These are phyloP conservation scores for Hypoxylon sp. DNA, from an alignment of 2,329 filamentous ascomycete genomes.

Conservation along the genomic window DNA sequence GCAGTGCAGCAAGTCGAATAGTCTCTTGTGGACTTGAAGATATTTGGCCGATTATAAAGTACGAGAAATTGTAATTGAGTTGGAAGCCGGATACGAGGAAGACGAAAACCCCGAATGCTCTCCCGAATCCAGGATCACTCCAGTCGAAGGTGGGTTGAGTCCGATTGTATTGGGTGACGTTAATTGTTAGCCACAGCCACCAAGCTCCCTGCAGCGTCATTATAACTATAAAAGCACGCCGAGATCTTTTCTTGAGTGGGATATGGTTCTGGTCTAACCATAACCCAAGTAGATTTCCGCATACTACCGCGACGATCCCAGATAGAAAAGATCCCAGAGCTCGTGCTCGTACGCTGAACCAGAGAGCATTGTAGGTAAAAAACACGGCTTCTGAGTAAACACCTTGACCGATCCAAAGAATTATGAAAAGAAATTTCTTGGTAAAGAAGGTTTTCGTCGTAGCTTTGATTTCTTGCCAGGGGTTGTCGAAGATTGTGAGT, in stretches of 20 bases:
- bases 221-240: slow-evolving; percentile 69
- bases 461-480: slow-evolving; percentile 71
- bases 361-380: slow-evolving; percentile 77
- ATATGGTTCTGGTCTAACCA: slow-evolving; percentile 73
- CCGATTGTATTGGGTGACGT: slow-evolving; percentile 72
- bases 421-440: slow-evolving; percentile 73
- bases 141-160: slow-evolving; percentile 77
- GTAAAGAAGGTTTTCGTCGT: slow-evolving; percentile 72
- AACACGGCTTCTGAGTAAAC: slow-evolving; percentile 81
- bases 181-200: slow-evolving; percentile 80
- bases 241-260: slow-evolving; percentile 67
- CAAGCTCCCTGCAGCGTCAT: slow-evolving; percentile 74
- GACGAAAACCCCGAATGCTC: slow-evolving; percentile 76
- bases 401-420: slow-evolving; percentile 78
- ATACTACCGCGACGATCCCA: slow-evolving; percentile 75
- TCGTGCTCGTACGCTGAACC: slow-evolving; percentile 78
- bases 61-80: slow-evolving; percentile 80
- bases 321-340: slow-evolving; percentile 80
- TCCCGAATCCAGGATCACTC: slow-evolving; percentile 73
- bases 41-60: slow-evolving; percentile 79
- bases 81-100: slow-evolving; percentile 79
- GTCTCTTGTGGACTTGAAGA: slow-evolving; percentile 74
- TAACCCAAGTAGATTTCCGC: slow-evolving; percentile 76
- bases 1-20: slow-evolving; percentile 76
- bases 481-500: slow-evolving; percentile 69